Percentiles rank a stretch among this genome's conserved stretches.
Evolutionary conservation across 106 monocot genomes (phyloP).

Genomic region (Platanthera guangdongensis): DNA sequence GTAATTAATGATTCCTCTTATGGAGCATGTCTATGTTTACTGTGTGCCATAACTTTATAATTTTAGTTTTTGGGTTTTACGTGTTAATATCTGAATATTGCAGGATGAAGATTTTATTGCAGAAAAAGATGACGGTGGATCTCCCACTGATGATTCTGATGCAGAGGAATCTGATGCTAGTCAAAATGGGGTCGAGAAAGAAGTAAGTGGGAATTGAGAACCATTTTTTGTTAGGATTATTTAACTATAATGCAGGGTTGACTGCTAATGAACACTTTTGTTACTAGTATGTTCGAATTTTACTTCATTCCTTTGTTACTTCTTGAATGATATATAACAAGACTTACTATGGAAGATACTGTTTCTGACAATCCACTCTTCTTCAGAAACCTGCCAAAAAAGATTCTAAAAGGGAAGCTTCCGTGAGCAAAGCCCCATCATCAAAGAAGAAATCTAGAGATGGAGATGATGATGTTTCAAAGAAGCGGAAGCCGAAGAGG

Average conservation of each 20-base stretch:
- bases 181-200: conserved; percentile 77
- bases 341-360: not conserved
- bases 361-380: not conserved
- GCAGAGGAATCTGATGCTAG: conserved; percentile 81
- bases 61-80: not conserved
- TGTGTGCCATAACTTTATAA: not conserved
- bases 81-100: not conserved
- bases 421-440: conserved; percentile 32
- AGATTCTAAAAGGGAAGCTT: conserved; percentile 58
- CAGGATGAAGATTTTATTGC: conserved; percentile 99
- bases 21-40: conserved; percentile 1
- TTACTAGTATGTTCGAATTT: not conserved
- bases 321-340: not conserved
- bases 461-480: conserved; percentile 62
- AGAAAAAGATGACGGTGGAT: conserved; percentile 95
- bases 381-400: conserved; percentile 63
- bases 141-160: conserved; percentile 88
- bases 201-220: conserved; percentile 14
- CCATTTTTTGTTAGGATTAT: too few species aligned
- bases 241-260: too few species aligned
- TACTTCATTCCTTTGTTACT: not conserved
- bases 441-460: conserved; percentile 57
- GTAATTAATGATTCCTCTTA: not conserved
- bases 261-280: not conserved
- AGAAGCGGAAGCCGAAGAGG: conserved; percentile 75